A percentile compares a stretch with the other conserved stretches of the same genome.
Evolutionary conservation across 306 rosid genomes (phyloP).

Genomic region (Styphnolobium japonicum): DNA sequence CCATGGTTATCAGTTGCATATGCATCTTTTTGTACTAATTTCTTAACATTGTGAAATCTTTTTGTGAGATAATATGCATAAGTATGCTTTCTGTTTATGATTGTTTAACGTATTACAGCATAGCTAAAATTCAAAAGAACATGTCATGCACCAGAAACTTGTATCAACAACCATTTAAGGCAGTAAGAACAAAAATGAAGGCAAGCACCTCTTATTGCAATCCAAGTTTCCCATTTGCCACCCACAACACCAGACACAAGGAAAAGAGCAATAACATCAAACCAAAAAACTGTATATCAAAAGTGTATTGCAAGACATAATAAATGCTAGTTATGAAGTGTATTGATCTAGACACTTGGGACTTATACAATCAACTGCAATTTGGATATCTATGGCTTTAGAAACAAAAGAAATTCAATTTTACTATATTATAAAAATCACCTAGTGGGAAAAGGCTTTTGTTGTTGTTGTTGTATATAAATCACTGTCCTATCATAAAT

Average conservation of each 20-base stretch:
- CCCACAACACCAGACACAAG: not conserved
- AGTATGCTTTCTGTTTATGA: too few relatives aligned
- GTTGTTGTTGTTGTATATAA: too few relatives aligned
- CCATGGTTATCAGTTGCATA: too few relatives aligned
- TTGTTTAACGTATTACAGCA: too few relatives aligned
- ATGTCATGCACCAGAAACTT: too few relatives aligned
- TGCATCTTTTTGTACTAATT: too few relatives aligned
- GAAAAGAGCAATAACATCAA: not conserved
- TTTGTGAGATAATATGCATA: too few relatives aligned
- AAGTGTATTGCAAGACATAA: not conserved
- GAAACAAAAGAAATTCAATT: not conserved
- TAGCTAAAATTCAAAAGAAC: too few relatives aligned
- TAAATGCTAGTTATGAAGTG: not conserved
- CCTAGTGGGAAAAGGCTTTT: too few relatives aligned
- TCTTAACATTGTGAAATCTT: too few relatives aligned
- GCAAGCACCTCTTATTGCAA: not conserved
- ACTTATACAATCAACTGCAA: not conserved
- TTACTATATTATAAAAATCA: too few relatives aligned
- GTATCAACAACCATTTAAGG: not conserved
- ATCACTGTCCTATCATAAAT: not conserved
- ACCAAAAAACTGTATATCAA: not conserved
- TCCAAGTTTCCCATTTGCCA: not conserved
- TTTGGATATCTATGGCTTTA: too few relatives aligned
- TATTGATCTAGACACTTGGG: not conserved
- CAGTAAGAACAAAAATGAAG: not conserved